Evolutionary conservation across 2,329 filamentous ascomycete genomes (phyloP).

Genomic region (Exophiala aquamarina): DNA sequence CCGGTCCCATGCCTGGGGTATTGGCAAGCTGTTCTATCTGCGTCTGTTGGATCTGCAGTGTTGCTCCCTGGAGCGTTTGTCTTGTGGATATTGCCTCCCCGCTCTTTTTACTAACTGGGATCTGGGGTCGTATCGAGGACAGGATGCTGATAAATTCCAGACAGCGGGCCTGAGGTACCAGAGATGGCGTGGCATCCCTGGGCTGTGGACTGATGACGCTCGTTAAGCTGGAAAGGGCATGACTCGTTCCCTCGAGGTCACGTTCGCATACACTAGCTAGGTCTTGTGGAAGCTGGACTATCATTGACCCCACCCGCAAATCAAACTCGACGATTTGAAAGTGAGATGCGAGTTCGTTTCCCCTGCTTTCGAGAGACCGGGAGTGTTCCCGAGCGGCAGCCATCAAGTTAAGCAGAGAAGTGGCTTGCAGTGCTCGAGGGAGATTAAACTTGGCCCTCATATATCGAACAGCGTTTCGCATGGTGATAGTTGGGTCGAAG

Average conservation of each 20-base stretch:
- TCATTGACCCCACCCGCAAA: slow-evolving; percentile 19
- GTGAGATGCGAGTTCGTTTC: slow-evolving; percentile 5
- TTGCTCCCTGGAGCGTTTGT: too few species aligned
- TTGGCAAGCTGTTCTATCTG: slow-evolving; percentile 6
- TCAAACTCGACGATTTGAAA: slow-evolving; percentile 15
- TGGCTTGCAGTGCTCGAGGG: slow-evolving; percentile 64
- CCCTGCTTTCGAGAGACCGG: slow-evolving; percentile 7
- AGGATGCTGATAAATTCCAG: slow-evolving; percentile 13
- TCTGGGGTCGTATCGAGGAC: neutral
- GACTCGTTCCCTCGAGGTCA: slow-evolving; percentile 13
- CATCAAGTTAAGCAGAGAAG: slow-evolving; percentile 17
- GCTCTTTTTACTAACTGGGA: too few species aligned
- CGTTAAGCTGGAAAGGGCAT: slow-evolving; percentile 20
- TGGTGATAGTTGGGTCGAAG: slow-evolving; percentile 70
- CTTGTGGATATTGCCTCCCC: neutral
- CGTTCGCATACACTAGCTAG: slow-evolving; percentile 9
- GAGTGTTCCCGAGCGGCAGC: slow-evolving; percentile 6
- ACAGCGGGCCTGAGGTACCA: slow-evolving; percentile 13
- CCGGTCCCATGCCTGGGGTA: neutral
- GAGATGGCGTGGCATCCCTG: slow-evolving; percentile 14
- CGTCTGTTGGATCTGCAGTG: slow-evolving; percentile 14
- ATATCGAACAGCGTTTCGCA: slow-evolving; percentile 76
- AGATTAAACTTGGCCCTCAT: slow-evolving; percentile 60
- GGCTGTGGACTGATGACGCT: slow-evolving; percentile 19
- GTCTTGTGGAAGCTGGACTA: slow-evolving; percentile 7